Conservation (phyloP, 345 rosid species). For the Euphorbia lathyris region DNA sequence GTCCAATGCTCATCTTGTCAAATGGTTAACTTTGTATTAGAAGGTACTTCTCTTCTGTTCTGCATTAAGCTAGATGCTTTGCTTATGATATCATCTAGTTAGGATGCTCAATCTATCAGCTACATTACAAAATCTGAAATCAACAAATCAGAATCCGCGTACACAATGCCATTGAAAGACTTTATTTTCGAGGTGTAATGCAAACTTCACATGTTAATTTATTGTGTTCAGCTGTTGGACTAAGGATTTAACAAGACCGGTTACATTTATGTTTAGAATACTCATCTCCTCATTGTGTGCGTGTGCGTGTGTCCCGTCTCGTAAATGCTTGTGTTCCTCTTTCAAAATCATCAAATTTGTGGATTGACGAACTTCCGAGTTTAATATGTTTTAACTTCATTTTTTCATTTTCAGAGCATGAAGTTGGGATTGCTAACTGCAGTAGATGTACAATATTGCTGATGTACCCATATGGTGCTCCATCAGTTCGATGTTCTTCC, state of each 20-base stretch:
- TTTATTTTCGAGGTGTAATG: neutral
- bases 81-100: neutral
- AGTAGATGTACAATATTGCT: conserved; percentile 53
- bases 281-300: neutral
- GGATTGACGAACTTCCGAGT: no score
- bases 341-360: no score
- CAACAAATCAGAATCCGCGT: neutral
- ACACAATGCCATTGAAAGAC: neutral
- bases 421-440: conserved; percentile 75
- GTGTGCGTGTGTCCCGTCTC: neutral
- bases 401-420: conserved; percentile 48
- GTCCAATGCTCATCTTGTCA: conserved; percentile 68
- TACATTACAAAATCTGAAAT: neutral
- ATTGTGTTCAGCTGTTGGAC: neutral
- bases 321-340: no score
- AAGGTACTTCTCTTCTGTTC: conserved; percentile 49
- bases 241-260: neutral
- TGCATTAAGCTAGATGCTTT: neutral
- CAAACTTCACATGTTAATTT: neutral
- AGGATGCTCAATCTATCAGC: neutral
- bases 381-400: no score
- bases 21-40: conserved; percentile 68
- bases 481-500: conserved; percentile 74
- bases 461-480: conserved; percentile 84
- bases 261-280: neutral